These are phyloP conservation scores for Chlamydomonas incerta DNA, from an alignment of 139 green algal genomes.

Conservation along the genomic window DNA sequence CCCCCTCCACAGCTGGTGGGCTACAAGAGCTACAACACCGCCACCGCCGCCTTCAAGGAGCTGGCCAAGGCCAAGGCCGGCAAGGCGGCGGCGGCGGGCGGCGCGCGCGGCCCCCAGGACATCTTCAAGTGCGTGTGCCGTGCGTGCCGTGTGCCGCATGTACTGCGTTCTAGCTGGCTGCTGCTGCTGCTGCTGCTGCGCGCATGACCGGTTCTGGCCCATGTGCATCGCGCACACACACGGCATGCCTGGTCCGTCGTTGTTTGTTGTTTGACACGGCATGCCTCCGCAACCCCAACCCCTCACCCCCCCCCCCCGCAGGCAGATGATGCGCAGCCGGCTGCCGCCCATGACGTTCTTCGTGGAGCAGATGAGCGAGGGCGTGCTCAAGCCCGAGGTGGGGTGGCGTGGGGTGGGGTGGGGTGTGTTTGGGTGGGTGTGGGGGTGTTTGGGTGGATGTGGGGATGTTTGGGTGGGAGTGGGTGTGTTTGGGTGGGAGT, in stretches of 20 bases:
- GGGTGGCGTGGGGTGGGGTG: neutral
- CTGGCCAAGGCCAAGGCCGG: slow-evolving; percentile 30
- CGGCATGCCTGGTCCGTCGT: too few species aligned
- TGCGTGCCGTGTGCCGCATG: neutral
- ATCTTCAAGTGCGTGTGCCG: slow-evolving; percentile 27
- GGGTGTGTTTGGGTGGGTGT: neutral
- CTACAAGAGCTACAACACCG: slow-evolving; percentile 40
- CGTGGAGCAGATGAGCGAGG: slow-evolving; percentile 63
- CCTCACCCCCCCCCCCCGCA: neutral
- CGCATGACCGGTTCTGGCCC: too few species aligned
- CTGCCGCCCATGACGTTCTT: slow-evolving; percentile 69
- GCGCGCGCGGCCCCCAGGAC: slow-evolving; percentile 41
- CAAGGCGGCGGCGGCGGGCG: slow-evolving; percentile 4
- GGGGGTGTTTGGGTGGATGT: neutral
- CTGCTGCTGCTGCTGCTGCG: too few species aligned
- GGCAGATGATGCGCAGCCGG: slow-evolving; percentile 63
- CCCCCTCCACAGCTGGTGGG: slow-evolving; percentile 30
- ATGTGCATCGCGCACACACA: too few species aligned
- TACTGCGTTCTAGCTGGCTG: too few species aligned
- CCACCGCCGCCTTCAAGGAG: slow-evolving; percentile 28
- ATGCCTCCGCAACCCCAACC: neutral
- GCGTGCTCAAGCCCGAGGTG: slow-evolving; percentile 45
- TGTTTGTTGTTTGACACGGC: too few species aligned
- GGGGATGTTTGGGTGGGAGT: too few species aligned
- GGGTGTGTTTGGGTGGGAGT: too few species aligned